Evolutionary conservation across 1,139 yeast species (phyloP), one percentile per base, ranked within the genome.

Genomic region (Candida frijolesensis): DNA sequence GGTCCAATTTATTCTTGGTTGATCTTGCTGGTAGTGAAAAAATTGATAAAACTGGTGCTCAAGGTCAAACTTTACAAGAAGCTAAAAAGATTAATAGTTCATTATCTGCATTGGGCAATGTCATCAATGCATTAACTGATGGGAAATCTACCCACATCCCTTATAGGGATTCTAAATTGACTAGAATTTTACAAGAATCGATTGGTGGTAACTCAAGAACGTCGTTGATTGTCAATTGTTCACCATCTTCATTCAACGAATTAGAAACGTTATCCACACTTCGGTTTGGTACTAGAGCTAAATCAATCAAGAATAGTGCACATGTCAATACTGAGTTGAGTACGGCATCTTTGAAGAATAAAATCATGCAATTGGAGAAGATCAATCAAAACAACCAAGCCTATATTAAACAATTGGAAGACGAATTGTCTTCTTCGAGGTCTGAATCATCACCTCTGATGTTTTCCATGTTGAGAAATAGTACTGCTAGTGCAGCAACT

Each of bases 1-100:
- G 80, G 42, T 85, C 91, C n/a, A 83, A 78, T 54, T 73, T 91
- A 50, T 88, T 85, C 60, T 69, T 91, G 47, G 95, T 90, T 10
- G 97, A 91, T 69, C 74, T 91, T 55, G 97, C 96, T 0, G 96
- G 97, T 3, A 85, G 94, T 40, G 97, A 91, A 66, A 89, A 88
- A 64, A 84, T 89, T n/a, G 85, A 84, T 50, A 88, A 85, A 58
- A 84, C 96, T 0, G 94, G 95, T 2, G 95, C 91, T 0, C 69
- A 82, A 2, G 95, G 94, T 1, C 85, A 84, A 55, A 78, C 87
- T 0, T 70, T 89, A 15, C 92, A 90, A 62, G 97, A 91, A 59
- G 92, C 96, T 0, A 87, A 87, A 60, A 89, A 87, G 58, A 88
- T 90, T 60, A 91, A 90, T 67, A 80, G 84, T 46, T 88, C 96